Conservation (phyloP, 805 yeast genomes). For the Alloascoidea hylecoeti region DNA sequence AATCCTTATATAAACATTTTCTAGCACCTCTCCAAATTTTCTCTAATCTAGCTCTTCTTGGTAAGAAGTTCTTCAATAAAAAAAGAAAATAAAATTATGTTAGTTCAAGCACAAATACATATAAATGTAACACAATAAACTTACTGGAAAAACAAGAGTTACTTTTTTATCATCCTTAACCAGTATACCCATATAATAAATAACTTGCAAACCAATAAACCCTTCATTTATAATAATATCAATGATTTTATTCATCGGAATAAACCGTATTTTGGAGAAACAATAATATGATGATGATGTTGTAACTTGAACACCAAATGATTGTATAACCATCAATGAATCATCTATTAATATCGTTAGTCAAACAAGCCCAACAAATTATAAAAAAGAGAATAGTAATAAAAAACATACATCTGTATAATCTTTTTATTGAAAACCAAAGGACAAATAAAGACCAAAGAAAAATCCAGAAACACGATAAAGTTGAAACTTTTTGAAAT, state of each 20-base stretch:
- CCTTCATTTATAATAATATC: conserved; percentile 70
- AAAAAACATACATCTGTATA: background rate
- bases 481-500: background rate
- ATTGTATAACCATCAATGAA: conserved; percentile 24
- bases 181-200: conserved; percentile 48
- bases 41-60: conserved; percentile 9
- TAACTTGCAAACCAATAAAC: conserved; percentile 51
- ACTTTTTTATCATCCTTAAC: conserved; percentile 23
- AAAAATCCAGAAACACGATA: background rate
- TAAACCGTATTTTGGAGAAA: conserved; percentile 24
- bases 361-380: conserved; percentile 3
- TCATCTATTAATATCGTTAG: conserved; percentile 16
- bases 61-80: conserved; percentile 4
- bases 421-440: background rate
- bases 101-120: background rate
- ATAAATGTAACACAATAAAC: conserved; percentile 6
- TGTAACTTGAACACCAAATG: conserved; percentile 32
- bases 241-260: conserved; percentile 39
- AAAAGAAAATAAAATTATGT: too few relatives aligned
- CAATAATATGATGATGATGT: conserved; percentile 16
- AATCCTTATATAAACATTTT: conserved; percentile 3
- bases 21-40: conserved; percentile 8
- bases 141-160: conserved; percentile 18
- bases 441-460: background rate
- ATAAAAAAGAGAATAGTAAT: background rate